Evolutionary conservation across 106 monocot species (phyloP), one percentile per base, ranked within the genome.

Genomic region (Alisma plantagoaquatica): DNA sequence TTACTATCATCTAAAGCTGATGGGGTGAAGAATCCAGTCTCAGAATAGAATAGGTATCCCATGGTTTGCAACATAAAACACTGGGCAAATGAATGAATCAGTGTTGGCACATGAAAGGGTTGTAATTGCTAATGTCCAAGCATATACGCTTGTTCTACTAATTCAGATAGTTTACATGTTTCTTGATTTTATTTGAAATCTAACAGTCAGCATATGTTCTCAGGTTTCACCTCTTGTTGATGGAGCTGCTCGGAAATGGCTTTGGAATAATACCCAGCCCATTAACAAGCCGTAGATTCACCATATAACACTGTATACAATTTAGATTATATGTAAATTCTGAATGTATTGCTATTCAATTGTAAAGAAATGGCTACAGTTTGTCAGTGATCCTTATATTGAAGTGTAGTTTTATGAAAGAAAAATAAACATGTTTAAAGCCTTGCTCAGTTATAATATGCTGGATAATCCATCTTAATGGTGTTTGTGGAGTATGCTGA

Each of bases 161-260:
- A 7, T 46, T 46, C 10, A 20, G 31, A 20, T 31, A 58, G 33
- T 2, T 26, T 27, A 11, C 3, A 18, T 27, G 5, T 51, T 10
- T 3, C 14, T 4, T 51, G 25, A 12, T 27, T 8, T 15, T 51
- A 1, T 16, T 24, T 27, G 33, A n/a, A 19, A n/a, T 55, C 27
- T 1, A 4, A 4, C 31, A 29, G 6, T 38, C n/a, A 6, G 25
- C 7, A 10, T 51, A 17, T 12, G 19, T 17, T 1, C 9, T 12
- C 51, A 80, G 80, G 71, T 80, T 21, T 80, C 70, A 4, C 80
- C 75, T 19, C 31, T 80, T 66, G 23, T 80, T 17, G 59, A 75
- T 41, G 80, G 75, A 27, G 29, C 71, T 63, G 74, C 80, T 54
- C 63, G 31, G 15, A 52, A 82, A 32, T 82, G 81, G 76, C 73